Evolutionary conservation across 805 yeast species (phyloP), one percentile per base, ranked within the genome.

Genomic region (Priceomyces carsonii): DNA sequence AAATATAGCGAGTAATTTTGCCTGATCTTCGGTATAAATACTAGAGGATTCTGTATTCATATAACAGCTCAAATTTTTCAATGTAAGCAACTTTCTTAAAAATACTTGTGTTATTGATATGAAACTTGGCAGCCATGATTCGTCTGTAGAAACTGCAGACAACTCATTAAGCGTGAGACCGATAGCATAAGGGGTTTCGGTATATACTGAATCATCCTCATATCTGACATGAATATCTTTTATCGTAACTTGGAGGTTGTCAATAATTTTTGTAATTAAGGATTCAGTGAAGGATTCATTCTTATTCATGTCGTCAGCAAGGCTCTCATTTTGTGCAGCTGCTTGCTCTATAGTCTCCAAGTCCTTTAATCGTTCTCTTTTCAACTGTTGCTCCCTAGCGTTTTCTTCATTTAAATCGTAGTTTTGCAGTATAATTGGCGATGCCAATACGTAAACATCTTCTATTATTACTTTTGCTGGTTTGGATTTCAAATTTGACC

Each of bases 401-500:
- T 70, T 69, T 31, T 79, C 85, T 39, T 80, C 83, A 16, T 73
- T 80, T 3, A 67, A 55, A 46, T 80, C 72, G 43, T 65, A 75
- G 10, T 74, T 79, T 10, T 74, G 73, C 25, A 77, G 66, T 4
- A 79, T 59, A 14, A 80, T 79, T 1, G 98, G 96, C 2, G 82
- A 68, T 1, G 95, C 95, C 22, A 95, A 67, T 18, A 93, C 55
- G 49, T 82, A 89, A 8, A 89, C 91, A 55, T 93, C 93, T 48
- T 93, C 91, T 39, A 93, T 83, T 8, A 78, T 67, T 9, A 93
- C 77, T 55, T 86, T 87, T 6, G 91, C 98, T 0, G 99, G 98
- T 51, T 90, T 86, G 14, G 85, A 81, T 54, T 90, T 90, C 45
- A 95, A 67, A 53, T 89, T 93, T 1, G 97, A 83, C 97, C 98